Evolutionary conservation across 139 green algal species (phyloP).

Genomic region (Picochlorum sp.): DNA sequence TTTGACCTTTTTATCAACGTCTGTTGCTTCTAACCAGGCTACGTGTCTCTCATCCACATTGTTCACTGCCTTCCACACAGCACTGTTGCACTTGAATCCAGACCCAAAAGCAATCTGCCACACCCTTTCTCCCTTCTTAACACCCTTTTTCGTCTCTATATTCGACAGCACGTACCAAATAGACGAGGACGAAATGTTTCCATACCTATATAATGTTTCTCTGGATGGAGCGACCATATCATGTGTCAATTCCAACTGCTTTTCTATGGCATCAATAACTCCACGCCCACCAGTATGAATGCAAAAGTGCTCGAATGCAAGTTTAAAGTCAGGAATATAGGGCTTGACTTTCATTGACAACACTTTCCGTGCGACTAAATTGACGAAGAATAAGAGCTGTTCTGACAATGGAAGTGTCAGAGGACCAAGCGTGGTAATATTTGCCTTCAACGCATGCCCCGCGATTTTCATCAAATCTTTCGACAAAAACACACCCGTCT

Average conservation of each 20-base stretch:
- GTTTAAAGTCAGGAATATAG: conserved; percentile 98
- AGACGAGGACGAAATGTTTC: conserved; percentile 50
- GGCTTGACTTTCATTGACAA: conserved; percentile 44
- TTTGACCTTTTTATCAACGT: neutral
- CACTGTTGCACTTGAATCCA: conserved; percentile 93
- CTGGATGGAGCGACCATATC: conserved; percentile 62
- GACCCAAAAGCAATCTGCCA: conserved; percentile 43
- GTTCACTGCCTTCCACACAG: conserved; percentile 71
- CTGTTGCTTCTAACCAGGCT: conserved; percentile 25
- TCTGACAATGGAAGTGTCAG: conserved; percentile 90
- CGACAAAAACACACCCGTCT: conserved; percentile 65
- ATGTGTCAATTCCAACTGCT: conserved; percentile 73
- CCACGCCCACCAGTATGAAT: conserved; percentile 93
- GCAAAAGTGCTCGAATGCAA: conserved; percentile 96
- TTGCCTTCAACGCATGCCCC: conserved; percentile 72
- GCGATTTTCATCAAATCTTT: conserved; percentile 92
- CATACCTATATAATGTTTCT: conserved; percentile 68
- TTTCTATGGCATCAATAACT: conserved; percentile 94
- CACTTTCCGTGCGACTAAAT: conserved; percentile 79
- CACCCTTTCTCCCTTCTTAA: conserved; percentile 32
- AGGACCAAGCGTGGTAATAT: conserved; percentile 94
- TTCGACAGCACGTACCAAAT: conserved; percentile 57
- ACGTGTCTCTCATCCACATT: conserved; percentile 34
- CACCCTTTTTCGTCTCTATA: conserved; percentile 42
- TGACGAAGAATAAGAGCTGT: conserved; percentile 87